A percentile compares a stretch with the other conserved stretches of the same genome.
Conservation (phyloP, 2,329 filamentous ascomycete genomes). For the Pestalotiopsis sp. region DNA sequence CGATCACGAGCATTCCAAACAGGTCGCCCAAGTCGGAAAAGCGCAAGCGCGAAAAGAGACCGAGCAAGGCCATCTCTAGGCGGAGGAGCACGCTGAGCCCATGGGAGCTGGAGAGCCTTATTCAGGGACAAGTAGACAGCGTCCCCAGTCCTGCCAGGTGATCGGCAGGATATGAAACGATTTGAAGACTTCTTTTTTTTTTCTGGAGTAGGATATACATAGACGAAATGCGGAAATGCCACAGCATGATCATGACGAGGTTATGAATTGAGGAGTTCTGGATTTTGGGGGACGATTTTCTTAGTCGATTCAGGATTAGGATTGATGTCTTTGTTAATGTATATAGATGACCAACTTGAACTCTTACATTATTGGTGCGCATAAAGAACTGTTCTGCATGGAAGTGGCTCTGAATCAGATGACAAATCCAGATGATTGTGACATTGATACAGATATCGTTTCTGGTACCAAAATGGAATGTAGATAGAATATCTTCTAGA, state of each 20-base stretch:
- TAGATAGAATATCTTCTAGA: too few relatives aligned
- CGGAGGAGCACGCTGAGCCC: slow-evolving; percentile 75
- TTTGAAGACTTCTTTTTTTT: background rate
- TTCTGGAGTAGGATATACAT: background rate
- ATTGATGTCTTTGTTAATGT: background rate
- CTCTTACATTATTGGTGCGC: too few relatives aligned
- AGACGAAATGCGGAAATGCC: background rate
- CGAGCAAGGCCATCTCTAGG: slow-evolving; percentile 59
- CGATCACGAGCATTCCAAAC: background rate
- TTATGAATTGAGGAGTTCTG: background rate
- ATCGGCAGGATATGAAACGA: background rate
- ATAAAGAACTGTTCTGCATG: too few relatives aligned
- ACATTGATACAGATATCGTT: too few relatives aligned
- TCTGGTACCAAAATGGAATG: too few relatives aligned
- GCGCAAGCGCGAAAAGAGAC: slow-evolving; percentile 54
- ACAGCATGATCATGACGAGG: background rate
- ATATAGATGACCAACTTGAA: background rate
- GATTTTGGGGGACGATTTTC: background rate
- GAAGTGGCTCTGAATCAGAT: too few relatives aligned
- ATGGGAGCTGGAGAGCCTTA: slow-evolving; percentile 71
- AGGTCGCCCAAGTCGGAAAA: slow-evolving; percentile 25
- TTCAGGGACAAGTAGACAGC: slow-evolving; percentile 51
- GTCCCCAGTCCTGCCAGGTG: slow-evolving; percentile 24
- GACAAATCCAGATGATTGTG: too few relatives aligned
- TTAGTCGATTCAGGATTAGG: background rate